Percentiles rank a stretch among this genome's conserved stretches.
Conservation (phyloP, 495 filamentous ascomycete species). For the Sphaerosporella brunnea region DNA sequence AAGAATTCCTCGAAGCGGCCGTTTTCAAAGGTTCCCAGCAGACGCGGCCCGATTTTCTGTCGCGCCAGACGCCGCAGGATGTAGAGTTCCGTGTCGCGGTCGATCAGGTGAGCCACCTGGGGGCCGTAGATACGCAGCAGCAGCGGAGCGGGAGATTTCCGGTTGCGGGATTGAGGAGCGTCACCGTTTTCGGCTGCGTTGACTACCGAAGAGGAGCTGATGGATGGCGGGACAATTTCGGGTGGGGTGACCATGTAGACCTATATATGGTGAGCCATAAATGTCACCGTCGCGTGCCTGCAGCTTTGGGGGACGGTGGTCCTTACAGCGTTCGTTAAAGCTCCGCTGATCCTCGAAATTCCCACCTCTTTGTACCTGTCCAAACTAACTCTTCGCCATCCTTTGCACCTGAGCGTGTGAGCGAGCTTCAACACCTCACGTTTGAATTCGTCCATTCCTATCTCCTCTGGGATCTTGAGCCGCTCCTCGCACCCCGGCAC, state of each 20-base stretch:
- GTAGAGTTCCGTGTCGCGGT: slow-evolving; percentile 72
- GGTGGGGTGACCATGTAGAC: slow-evolving; percentile 77
- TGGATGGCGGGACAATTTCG: slow-evolving; percentile 31
- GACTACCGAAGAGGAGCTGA: background rate
- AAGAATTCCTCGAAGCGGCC: slow-evolving; percentile 87
- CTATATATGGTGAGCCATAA: slow-evolving; percentile 8
- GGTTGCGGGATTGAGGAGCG: background rate
- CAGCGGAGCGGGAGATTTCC: slow-evolving; percentile 40
- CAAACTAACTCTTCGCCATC: slow-evolving; percentile 71
- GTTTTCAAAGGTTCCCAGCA: slow-evolving; percentile 88
- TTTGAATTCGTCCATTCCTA: slow-evolving; percentile 45
- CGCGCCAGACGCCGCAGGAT: slow-evolving; percentile 72
- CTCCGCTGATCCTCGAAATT: slow-evolving; percentile 75
- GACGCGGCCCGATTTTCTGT: slow-evolving; percentile 79
- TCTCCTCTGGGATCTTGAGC: slow-evolving; percentile 19
- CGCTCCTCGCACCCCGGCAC: slow-evolving; percentile 21
- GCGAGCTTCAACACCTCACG: slow-evolving; percentile 71
- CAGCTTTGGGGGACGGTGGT: no score
- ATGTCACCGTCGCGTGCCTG: no score
- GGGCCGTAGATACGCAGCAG: slow-evolving; percentile 87
- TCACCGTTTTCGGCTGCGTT: background rate
- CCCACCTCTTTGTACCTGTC: slow-evolving; percentile 53
- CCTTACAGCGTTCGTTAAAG: slow-evolving; percentile 83
- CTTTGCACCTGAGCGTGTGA: slow-evolving; percentile 74
- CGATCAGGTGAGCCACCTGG: slow-evolving; percentile 88